Evolutionary conservation across 345 rosid species (phyloP), one percentile per base, ranked within the genome.

Genomic region (Aquilaria yunnanensis): DNA sequence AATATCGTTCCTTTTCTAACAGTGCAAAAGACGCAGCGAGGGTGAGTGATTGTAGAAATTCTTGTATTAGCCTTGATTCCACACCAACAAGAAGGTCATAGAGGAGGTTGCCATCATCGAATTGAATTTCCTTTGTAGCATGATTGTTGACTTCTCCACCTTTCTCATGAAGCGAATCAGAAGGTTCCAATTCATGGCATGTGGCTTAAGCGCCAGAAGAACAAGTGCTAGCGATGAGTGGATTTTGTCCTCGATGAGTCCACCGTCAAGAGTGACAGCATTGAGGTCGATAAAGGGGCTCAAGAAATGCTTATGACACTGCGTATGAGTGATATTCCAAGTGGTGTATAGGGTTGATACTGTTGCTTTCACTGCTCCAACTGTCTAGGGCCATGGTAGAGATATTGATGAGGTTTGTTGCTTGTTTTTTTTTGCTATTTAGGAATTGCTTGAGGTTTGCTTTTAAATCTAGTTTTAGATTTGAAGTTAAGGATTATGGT

Each of bases 211-310:
- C 86, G 83, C 9, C 88, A 85, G 52, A 86, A 85, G 71, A 88
- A 83, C 58, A 88, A 85, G 80, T 83, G 86, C 10, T 88, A 85
- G 77, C 86, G 91, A 4, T 82, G 83, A 61, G 83, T 85, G 88
- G 91, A 83, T 72, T 85, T 80, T 1, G 91, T 85, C 7, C 88
- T 88, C 1, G 91, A 85, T 2, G 84, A 75, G 65, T 82, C 88
- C 65, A 88, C 88, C 69, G 83, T 85, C 63, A 81, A 77, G 74
- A 83, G 74, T 1, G 83, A 80, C 52, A 68, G 70, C 49, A 82
- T 87, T 32, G 77, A 66, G 62, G 89, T 86, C 10, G 92, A 86
- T 14, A 78, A 81, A 61, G 90, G 82, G 76, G 82, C 90, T 0
- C 71, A 78, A 0, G 90, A 82, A 47, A 82, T 85, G 88, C 88